Base-by-base conservation (phyloP, 352 stramenopile genomes). In the Peronospora belbahrii region DNA sequence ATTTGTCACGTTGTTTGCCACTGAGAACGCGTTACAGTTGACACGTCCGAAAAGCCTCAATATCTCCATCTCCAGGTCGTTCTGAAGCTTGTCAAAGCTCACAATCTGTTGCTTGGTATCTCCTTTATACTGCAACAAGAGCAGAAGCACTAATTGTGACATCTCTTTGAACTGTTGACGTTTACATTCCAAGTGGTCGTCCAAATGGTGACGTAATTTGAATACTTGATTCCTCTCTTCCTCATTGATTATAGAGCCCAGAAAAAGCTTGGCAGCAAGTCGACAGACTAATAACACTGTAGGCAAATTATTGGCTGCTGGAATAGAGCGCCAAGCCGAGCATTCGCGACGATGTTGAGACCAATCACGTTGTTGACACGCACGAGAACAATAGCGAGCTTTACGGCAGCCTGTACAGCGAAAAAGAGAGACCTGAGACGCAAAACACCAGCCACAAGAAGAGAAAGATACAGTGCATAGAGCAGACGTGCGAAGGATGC, bases 21-120 rank as follows among this genome's bases (percentile, higher is more conserved):
- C 47, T 3, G 79, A 83, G 45, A 91, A 91, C 5, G 72, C 79
- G 42, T 91, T 91, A 68, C 79, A 91, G 42, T 87, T 85, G 49
- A 91, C 56, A 17, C 66, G 74, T 36, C 67, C 70, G 39, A 91
- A 86, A 31, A 88, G 59, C 43, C 67, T 36, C 37, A 79, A 23
- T 39, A 85, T 59, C 14, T 59, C 46, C 4, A 22, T 38, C 30
- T 69, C 32, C n/a, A 82, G 42, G 14, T 49, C 24, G 23, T 42
- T 50, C 27, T 52, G 35, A 8, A 83, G 60, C 37, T 52, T 25
- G 2, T 75, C 58, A 13, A 73, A 62, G 13, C 27, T 47, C 18
- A 11, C 11, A 3, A 52, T 27, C 10, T 28, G 14, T 8, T 44
- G 9, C 6, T 43, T 38, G 6, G 48, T 40, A 15, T 65, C 62